Base-by-base conservation (phyloP, 352 stramenopile genomes). In the Globisporangium mamillatum region DNA sequence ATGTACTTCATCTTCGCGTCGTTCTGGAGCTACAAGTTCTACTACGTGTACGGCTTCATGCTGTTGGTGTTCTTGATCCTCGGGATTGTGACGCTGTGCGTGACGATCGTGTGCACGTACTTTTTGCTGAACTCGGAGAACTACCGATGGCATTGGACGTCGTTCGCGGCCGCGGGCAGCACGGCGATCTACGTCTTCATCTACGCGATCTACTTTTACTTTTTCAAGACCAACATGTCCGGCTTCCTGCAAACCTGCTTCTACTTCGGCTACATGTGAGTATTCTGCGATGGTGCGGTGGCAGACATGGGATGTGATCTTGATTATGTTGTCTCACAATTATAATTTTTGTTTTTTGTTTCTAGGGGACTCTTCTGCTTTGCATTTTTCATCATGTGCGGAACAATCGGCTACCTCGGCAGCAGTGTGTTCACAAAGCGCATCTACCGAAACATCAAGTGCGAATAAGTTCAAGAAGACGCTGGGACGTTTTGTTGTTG, bases 11-110 rank as follows among this genome's bases (percentile, higher is more conserved):
- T 99, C 75, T 98, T 99, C 75, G 98, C 98, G 6, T 99, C 95
- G 48, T 98, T 99, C 70, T 99, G 98, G 98, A 99, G 98, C 80
- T 99, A 99, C 93, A 99, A 99, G 83, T 99, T 99, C 81, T 99
- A 99, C 84, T 99, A 99, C 80, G 98, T 99, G 16, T 99, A 99
- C 80, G 97, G 97, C 59, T 99, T 99, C 78, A 96, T 99, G 79
- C 84, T 99, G 65, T 87, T 99, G 57, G 97, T 99, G 22, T 98
- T 99, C 77, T 74, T 97, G 60, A 99, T 99, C 69, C 81, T 99
- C 44, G 93, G 84, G 38, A 97, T 99, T 56, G 98, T 99, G 46
- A 98, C 98, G 24, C 89, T 98, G 10, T 99, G 98, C 76, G 98
- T 98, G 29, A 98, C 96, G 10, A 99, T 99, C 75, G 98, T 99